Percentiles rank a stretch among this genome's conserved stretches.
Evolutionary conservation across 2,329 filamentous ascomycete species (phyloP).

Genomic region (Sclerotiophoma versabilis): DNA sequence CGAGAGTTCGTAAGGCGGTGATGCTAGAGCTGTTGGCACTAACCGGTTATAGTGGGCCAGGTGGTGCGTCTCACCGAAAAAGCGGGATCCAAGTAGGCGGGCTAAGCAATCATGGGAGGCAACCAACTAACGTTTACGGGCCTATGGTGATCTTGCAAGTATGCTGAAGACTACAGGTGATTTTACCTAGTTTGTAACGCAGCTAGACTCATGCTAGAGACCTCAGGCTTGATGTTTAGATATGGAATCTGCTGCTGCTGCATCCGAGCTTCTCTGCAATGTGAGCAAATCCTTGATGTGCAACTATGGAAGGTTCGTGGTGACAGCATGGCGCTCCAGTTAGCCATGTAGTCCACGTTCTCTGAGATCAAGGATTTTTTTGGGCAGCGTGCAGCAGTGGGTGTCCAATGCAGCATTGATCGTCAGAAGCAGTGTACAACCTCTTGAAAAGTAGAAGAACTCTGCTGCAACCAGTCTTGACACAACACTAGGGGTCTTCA

Average conservation of each 20-base stretch:
- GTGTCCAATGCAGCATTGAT: slow-evolving; percentile 2
- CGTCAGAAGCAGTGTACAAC: neutral
- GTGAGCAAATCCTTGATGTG: neutral
- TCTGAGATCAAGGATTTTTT: neutral
- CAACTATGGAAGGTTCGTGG: neutral
- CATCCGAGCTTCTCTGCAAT: too few relatives aligned
- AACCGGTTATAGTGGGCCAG: slow-evolving; percentile 8
- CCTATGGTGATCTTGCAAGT: too few relatives aligned
- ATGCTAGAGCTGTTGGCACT: slow-evolving; percentile 8
- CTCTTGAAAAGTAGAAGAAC: neutral
- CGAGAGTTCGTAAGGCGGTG: slow-evolving; percentile 10
- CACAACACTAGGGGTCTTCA: neutral
- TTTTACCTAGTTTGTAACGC: too few relatives aligned
- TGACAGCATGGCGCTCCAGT: neutral
- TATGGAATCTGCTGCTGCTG: too few relatives aligned
- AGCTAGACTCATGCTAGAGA: too few relatives aligned
- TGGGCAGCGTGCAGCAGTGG: neutral
- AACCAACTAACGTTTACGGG: too few relatives aligned
- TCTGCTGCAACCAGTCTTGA: neutral
- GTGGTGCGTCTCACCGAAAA: slow-evolving; percentile 11
- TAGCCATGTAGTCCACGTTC: too few relatives aligned
- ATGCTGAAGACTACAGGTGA: too few relatives aligned
- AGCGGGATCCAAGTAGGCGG: too few relatives aligned
- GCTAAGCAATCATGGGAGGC: too few relatives aligned
- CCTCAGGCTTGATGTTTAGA: too few relatives aligned